Percentiles rank a stretch among this genome's conserved stretches.
Conservation (phyloP, 345 rosid genomes). For the Aquilaria sinensis region DNA sequence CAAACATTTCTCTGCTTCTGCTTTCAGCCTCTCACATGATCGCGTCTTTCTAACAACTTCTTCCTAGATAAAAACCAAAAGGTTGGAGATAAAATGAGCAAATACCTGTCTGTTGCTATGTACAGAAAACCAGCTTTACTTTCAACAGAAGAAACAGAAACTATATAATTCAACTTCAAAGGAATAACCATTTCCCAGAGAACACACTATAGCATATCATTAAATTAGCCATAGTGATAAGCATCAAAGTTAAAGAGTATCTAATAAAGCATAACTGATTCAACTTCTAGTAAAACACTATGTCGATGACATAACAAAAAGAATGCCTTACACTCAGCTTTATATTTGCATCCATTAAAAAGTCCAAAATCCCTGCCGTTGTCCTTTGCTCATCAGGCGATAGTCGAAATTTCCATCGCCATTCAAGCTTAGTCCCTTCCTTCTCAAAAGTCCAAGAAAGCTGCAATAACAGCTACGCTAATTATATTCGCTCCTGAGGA, state of each 20-base stretch:
- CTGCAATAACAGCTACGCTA: slow-evolving; percentile 24
- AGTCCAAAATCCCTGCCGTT: slow-evolving; percentile 61
- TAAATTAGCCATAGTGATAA: neutral
- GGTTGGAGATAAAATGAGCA: neutral
- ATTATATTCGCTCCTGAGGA: no score
- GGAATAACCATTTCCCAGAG: no score
- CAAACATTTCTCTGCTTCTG: slow-evolving; percentile 79
- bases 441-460: slow-evolving; percentile 90
- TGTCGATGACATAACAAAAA: neutral
- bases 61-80: slow-evolving; percentile 26
- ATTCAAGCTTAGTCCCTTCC: slow-evolving; percentile 81
- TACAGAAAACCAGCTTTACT: no score
- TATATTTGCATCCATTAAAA: slow-evolving; percentile 78
- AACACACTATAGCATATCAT: neutral
- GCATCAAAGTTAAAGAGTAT: neutral
- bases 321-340: slow-evolving; percentile 58
- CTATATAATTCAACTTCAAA: no score
- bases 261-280: neutral
- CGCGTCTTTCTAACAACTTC: slow-evolving; percentile 62
- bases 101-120: neutral
- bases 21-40: slow-evolving; percentile 55
- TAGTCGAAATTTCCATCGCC: slow-evolving; percentile 84
- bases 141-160: no score
- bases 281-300: neutral
- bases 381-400: slow-evolving; percentile 42